A percentile compares a stretch with the other conserved stretches of the same genome.
These are phyloP conservation scores for Penicillium verhagenii DNA, from an alignment of 495 filamentous ascomycete species.

Conservation along the genomic window DNA sequence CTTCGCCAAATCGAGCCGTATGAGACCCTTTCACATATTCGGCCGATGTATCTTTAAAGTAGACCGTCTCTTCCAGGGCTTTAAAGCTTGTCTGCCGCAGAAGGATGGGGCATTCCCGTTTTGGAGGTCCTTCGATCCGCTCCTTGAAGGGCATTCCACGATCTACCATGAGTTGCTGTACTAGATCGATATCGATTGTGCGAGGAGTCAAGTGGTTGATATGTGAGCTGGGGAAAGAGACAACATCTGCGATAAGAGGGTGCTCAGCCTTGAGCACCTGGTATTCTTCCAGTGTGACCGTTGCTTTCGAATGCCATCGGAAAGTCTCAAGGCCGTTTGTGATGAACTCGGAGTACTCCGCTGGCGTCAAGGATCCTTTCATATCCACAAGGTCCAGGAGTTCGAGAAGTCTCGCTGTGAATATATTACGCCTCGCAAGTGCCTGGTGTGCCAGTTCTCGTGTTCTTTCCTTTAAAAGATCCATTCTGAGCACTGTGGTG, in stretches of 20 bases:
- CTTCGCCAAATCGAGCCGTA: constrained; percentile 44
- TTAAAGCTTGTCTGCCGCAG: constrained; percentile 46
- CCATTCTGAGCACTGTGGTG: constrained; percentile 39
- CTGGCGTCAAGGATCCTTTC: constrained; percentile 15
- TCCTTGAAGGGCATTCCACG: constrained; percentile 38
- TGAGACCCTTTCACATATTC: constrained; percentile 32
- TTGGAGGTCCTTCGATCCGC: constrained; percentile 42
- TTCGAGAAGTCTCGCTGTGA: constrained; percentile 29
- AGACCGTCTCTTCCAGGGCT: constrained; percentile 38
- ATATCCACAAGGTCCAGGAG: constrained; percentile 25
- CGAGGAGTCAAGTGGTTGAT: constrained; percentile 49
- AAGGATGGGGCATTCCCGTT: constrained; percentile 33
- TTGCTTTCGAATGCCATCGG: constrained; percentile 38
- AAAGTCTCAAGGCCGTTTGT: constrained; percentile 36
- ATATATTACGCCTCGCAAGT: constrained; percentile 35
- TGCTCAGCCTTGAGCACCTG: constrained; percentile 35
- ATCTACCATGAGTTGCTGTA: constrained; percentile 32
- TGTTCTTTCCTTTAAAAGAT: constrained; percentile 32
- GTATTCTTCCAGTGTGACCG: constrained; percentile 38
- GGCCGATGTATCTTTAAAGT: constrained; percentile 22
- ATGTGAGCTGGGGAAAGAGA: constrained; percentile 40
- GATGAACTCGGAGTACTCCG: constrained; percentile 32
- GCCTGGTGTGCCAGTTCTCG: constrained; percentile 23
- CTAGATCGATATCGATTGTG: constrained; percentile 43
- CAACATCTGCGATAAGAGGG: constrained; percentile 42